Percentiles rank a stretch among this genome's conserved stretches.
phyloP scores from a whole-genome alignment of 345 rosid species.

The Heritiera littoralis region DNA sequence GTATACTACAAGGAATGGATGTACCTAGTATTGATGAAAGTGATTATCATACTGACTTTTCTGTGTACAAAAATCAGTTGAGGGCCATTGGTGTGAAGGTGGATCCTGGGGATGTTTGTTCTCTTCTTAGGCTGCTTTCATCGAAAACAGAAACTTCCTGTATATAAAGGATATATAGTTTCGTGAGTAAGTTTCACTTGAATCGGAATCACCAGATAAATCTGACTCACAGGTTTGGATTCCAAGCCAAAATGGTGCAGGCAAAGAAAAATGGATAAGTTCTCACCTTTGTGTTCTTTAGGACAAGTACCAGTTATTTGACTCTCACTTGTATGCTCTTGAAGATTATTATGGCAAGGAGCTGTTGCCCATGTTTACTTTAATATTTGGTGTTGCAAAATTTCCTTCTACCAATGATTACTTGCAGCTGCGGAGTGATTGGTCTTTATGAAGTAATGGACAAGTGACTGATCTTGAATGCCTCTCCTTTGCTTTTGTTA shows the following conservation, averaged over 20 bases:
- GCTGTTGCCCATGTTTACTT: slow-evolving; percentile 10
- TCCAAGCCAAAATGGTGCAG: neutral
- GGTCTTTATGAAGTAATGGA: neutral
- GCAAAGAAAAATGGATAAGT: neutral
- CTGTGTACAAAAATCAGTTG: neutral
- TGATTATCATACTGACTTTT: neutral
- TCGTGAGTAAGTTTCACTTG: neutral
- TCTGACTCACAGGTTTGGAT: neutral
- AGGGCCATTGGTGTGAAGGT: slow-evolving; percentile 3
- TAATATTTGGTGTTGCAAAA: neutral
- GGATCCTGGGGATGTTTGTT: slow-evolving; percentile 1
- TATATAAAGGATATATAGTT: neutral
- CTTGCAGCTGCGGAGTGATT: neutral
- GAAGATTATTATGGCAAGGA: neutral
- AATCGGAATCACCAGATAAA: neutral
- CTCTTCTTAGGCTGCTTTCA: neutral
- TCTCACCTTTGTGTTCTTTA: neutral
- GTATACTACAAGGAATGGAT: neutral
- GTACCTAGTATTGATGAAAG: neutral
- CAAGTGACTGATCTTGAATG: neutral
- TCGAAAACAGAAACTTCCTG: neutral
- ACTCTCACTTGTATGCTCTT: neutral
- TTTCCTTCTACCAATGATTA: neutral
- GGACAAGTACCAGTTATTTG: neutral
- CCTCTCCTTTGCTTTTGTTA: neutral